Conservation (phyloP, 176 grass and related monocot genomes). For the Avena eriantha region DNA sequence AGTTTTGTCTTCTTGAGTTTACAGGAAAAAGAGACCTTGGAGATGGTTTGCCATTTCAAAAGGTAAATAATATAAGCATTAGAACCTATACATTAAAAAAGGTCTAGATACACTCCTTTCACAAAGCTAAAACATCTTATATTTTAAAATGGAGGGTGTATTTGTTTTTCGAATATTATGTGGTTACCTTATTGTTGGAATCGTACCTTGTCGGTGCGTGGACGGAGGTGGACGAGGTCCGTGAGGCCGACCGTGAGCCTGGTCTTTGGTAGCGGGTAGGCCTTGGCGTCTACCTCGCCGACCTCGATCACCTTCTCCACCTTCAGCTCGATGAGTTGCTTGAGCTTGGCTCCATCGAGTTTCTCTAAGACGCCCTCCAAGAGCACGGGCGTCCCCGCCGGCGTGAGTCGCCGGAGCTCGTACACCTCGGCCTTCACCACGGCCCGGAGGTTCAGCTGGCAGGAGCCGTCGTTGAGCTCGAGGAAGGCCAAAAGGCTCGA, state of each 20-base stretch:
- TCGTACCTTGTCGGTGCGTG: conserved; percentile 56
- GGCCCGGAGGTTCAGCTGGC: conserved; percentile 76
- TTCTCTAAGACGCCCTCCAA: conserved; percentile 75
- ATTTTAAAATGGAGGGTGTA: no score
- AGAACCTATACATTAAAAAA: no score
- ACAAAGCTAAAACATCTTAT: no score
- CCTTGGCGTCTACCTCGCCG: conserved; percentile 59
- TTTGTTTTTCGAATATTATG: no score
- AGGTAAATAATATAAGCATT: no score
- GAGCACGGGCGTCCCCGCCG: conserved; percentile 72
- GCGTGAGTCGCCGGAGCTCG: conserved; percentile 60
- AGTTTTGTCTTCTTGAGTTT: no score
- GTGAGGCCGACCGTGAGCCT: conserved; percentile 67
- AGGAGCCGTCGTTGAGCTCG: conserved; percentile 86
- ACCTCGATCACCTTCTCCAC: conserved; percentile 72
- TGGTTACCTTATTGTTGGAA: no score
- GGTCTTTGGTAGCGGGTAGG: conserved; percentile 82
- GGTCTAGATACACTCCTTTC: no score
- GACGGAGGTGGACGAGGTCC: conserved; percentile 67
- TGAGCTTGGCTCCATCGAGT: conserved; percentile 51
- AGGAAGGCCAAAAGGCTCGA: conserved; percentile 59
- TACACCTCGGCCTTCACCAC: conserved; percentile 57
- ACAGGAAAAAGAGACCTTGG: no score
- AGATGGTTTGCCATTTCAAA: no score
- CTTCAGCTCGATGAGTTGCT: conserved; percentile 74